phyloP scores from a whole-genome alignment of 2,329 filamentous ascomycete genomes.

The Fusarium sp. region DNA sequence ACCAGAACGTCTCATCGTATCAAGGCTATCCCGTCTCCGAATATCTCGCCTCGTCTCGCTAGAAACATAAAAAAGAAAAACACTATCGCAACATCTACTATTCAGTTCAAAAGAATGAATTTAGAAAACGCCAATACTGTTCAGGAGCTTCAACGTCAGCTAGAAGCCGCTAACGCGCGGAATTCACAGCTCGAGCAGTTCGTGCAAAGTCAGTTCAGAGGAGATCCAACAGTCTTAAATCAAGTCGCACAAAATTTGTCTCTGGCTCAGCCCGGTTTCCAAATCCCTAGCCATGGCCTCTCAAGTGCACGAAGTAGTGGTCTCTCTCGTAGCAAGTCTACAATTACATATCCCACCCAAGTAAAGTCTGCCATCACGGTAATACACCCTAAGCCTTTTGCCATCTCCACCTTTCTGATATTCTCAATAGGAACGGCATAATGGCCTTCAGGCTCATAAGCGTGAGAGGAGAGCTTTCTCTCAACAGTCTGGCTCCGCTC shows the following conservation, averaged over 20 bases:
- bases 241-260: conserved; percentile 29
- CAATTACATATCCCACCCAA: conserved; percentile 43
- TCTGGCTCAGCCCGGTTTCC: conserved; percentile 26
- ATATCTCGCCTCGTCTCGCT: conserved; percentile 5
- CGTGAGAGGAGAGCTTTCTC: conserved; percentile 43
- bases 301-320: conserved; percentile 36
- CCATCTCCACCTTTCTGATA: conserved; percentile 24
- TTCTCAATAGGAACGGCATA: conserved; percentile 27
- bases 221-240: conserved; percentile 33
- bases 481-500: conserved; percentile 46
- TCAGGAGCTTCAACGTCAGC: conserved; percentile 44
- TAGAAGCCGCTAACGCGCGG: conserved; percentile 34
- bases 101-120: conserved; percentile 38
- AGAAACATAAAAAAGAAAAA: not conserved
- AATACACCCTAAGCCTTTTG: conserved; percentile 19
- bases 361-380: conserved; percentile 36
- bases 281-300: conserved; percentile 32
- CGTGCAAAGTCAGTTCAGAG: conserved; percentile 33
- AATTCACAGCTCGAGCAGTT: conserved; percentile 40
- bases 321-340: conserved; percentile 45
- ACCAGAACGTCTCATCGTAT: conserved; percentile 8
- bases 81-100: conserved; percentile 7
- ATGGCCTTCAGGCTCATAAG: conserved; percentile 25
- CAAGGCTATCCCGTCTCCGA: conserved; percentile 25
- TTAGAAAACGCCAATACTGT: conserved; percentile 36